Conservation (phyloP, 2,329 filamentous ascomycete species). For the Aspergillus thermomutatus region DNA sequence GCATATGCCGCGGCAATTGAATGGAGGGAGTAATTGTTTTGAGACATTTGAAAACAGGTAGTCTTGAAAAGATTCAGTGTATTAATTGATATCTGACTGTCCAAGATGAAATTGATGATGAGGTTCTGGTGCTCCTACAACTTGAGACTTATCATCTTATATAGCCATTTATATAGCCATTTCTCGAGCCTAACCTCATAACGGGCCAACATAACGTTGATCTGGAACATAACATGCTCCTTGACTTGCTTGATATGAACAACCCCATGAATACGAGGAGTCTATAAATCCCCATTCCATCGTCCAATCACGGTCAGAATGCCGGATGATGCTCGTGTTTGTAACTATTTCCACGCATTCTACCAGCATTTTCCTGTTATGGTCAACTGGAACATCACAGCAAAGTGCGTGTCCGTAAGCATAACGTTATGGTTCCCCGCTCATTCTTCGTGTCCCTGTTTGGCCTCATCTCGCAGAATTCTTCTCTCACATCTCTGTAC, state of each 20-base stretch:
- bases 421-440: constrained; percentile 6
- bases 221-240: background rate
- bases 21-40: constrained; percentile 28
- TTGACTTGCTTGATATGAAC: no score
- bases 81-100: no score
- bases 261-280: background rate
- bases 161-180: background rate
- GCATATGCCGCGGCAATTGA: constrained; percentile 30
- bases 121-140: background rate
- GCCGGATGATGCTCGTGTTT: background rate
- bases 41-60: no score
- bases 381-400: background rate
- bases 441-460: background rate
- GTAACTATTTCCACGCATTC: background rate
- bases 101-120: background rate
- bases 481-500: background rate
- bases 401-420: background rate
- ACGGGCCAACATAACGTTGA: no score
- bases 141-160: no score
- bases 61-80: background rate
- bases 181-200: background rate
- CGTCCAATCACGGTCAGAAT: background rate
- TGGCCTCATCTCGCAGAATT: background rate
- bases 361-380: background rate
- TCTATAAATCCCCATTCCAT: background rate